Conservation (phyloP, 768 basidiomycete genomes). For the Termitomyces sp. region DNA sequence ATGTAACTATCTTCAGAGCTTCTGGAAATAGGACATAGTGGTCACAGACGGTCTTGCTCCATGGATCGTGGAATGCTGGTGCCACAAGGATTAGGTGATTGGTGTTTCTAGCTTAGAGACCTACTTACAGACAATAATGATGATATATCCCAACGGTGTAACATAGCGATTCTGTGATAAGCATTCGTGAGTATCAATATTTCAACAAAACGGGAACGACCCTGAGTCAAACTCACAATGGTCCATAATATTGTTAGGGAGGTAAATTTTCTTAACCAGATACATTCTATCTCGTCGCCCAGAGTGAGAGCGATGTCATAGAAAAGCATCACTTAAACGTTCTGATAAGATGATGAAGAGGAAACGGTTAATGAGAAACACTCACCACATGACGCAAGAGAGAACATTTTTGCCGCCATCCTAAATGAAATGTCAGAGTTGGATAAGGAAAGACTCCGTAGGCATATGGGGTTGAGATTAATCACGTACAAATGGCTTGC, state of each 20-base stretch:
- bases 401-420: slow-evolving; percentile 33
- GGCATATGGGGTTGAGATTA: no score
- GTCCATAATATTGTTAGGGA: background rate
- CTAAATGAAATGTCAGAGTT: background rate
- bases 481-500: background rate
- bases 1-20: background rate
- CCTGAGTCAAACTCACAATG: background rate
- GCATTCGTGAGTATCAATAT: no score
- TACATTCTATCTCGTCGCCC: background rate
- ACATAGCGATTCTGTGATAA: slow-evolving; percentile 33
- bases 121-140: slow-evolving; percentile 30
- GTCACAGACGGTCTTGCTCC: background rate
- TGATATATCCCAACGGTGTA: slow-evolving; percentile 30
- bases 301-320: background rate
- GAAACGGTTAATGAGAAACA: background rate
- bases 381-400: slow-evolving; percentile 33
- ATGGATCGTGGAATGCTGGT: background rate
- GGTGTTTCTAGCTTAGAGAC: no score
- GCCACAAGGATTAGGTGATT: background rate
- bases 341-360: background rate
- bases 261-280: background rate
- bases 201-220: no score
- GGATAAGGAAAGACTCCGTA: no score
- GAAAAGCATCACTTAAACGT: slow-evolving; percentile 24
- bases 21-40: background rate